Base-by-base conservation (phyloP, 768 basidiomycete genomes). In the Cystobasidium tubakii region DNA sequence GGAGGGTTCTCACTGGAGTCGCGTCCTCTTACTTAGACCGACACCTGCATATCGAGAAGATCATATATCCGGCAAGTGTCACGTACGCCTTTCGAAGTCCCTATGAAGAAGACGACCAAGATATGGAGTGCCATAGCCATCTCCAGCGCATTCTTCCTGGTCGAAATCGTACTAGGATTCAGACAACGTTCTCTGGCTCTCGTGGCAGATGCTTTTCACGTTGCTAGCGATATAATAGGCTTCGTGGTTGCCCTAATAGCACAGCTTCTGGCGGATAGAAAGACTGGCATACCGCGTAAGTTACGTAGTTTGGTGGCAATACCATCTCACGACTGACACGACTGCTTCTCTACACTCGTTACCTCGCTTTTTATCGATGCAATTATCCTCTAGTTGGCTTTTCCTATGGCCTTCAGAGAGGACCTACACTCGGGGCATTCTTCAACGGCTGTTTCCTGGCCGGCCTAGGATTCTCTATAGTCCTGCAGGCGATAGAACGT, bases 201-300 rank as follows among this genome's bases (percentile, higher is more conserved):
- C 34, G 29, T 74, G 1, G 73, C 73, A 21, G 73, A 74, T 42
- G 73, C 73, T 25, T 74, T 74, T 53, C 73, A 74, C 46, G 42
- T 74, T 13, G 21, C 53, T 19, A 67, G 66, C 44, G 66, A 74
- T 44, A 33, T 71, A 3, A 69, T 74, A 10, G 71, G 73, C 10
- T 74, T 34, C 39, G 53, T 73, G 25, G 44, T 74, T 7, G 34
- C 73, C 15, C 19, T 74, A 21, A 33, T 73, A 33, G 73, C 73
- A 7, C 25, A 42, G 3, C 3, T 67, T 4, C 34, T 46, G 42
- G 73, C 46, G 60, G 55, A 57, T 13, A 34, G 57, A n/a, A 60
- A 62, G 42, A 62, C 63, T 62, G 50, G 34, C 1, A 29, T 34
- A 39, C 66, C 50, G 42, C 39, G 29, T 42, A 39, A 29, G 66